Conservation (phyloP, 2,329 filamentous ascomycete species). For the Botryosphaeria dothidea region DNA sequence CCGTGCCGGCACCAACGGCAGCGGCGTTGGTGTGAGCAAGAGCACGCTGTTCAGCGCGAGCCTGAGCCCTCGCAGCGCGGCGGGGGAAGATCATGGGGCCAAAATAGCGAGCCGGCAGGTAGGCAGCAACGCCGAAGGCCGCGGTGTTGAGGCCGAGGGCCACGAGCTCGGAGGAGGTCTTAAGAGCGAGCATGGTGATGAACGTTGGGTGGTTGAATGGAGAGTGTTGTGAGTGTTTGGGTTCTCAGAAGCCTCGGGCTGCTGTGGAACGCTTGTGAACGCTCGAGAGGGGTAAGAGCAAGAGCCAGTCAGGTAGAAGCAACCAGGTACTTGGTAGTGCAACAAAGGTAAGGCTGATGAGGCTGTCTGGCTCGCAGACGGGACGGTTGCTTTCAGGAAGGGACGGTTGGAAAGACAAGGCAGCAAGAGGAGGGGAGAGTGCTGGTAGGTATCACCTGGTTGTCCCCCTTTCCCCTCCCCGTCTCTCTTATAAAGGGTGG, state of each 20-base stretch:
- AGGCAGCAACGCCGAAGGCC: constrained; percentile 17
- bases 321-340: background rate
- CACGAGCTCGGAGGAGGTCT: constrained; percentile 16
- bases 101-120: constrained; percentile 16
- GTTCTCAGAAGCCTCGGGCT: background rate
- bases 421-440: constrained; percentile 8
- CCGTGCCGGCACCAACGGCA: background rate
- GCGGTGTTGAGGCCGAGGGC: constrained; percentile 13
- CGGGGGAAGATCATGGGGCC: constrained; percentile 16
- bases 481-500: constrained; percentile 9
- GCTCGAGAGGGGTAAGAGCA: background rate
- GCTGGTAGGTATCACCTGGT: constrained; percentile 11
- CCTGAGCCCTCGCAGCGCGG: constrained; percentile 7
- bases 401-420: background rate
- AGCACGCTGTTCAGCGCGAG: background rate
- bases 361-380: background rate
- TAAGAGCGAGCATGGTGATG: constrained; percentile 5
- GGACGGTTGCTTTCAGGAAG: background rate
- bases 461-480: background rate
- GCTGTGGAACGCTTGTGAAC: background rate
- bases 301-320: background rate
- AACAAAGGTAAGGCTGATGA: constrained; percentile 9
- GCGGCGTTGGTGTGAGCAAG: background rate
- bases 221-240: background rate
- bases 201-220: constrained; percentile 2